These are phyloP conservation scores for Russula ochroleuca DNA, from an alignment of 768 basidiomycete genomes.

Conservation along the genomic window DNA sequence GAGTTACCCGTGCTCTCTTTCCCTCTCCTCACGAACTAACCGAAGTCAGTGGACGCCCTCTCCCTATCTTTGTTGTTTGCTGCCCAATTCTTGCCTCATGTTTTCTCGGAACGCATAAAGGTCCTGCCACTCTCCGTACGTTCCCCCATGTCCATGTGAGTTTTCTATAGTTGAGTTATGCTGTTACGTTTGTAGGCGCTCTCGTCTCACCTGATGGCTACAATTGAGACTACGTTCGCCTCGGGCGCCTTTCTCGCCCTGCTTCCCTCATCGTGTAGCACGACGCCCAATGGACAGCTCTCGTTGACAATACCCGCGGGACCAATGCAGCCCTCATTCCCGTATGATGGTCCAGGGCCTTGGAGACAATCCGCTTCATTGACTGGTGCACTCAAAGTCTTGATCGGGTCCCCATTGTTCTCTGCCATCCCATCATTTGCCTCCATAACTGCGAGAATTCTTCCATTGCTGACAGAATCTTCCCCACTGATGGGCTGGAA, in stretches of 20 bases:
- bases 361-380: constrained; percentile 21
- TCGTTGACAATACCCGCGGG: constrained; percentile 3
- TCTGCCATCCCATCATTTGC: constrained; percentile 31
- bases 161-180: constrained; percentile 9
- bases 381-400: constrained; percentile 22
- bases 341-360: constrained; percentile 12
- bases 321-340: constrained; percentile 16
- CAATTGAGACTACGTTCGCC: constrained; percentile 52
- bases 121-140: constrained; percentile 54
- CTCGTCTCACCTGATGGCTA: constrained; percentile 37
- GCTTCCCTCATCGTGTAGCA: constrained; percentile 37
- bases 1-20: neutral
- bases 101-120: constrained; percentile 51
- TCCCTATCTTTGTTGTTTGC: constrained; percentile 43
- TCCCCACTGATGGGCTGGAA: constrained; percentile 31
- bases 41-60: constrained; percentile 28
- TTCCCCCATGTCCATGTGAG: constrained; percentile 28
- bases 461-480: constrained; percentile 32
- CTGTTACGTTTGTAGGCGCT: constrained; percentile 33
- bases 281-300: constrained; percentile 21
- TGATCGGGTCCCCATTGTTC: constrained; percentile 29
- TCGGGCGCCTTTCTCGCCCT: constrained; percentile 52
- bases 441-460: constrained; percentile 27
- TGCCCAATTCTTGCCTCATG: constrained; percentile 55
- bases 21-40: neutral